These are phyloP conservation scores for Metschnikowia noctiluminum DNA, from an alignment of 805 yeast species.

Conservation along the genomic window DNA sequence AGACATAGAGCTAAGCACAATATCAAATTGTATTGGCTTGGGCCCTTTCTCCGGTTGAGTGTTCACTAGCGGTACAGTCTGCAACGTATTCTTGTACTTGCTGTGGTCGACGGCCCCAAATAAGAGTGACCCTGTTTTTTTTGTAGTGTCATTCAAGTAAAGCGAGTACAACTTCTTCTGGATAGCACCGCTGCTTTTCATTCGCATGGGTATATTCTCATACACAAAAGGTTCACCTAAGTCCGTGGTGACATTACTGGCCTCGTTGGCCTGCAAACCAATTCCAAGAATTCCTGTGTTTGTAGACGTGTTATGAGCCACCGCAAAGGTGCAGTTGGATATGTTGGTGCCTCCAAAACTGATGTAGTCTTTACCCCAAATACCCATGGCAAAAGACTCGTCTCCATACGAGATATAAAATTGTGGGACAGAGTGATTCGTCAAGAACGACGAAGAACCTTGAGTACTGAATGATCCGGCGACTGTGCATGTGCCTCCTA, in stretches of 20 bases:
- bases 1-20: constrained; percentile 43
- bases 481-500: constrained; percentile 32
- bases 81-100: constrained; percentile 25
- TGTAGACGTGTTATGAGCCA: constrained; percentile 63
- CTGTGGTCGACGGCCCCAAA: constrained; percentile 44
- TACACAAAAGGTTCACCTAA: constrained; percentile 32
- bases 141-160: constrained; percentile 43
- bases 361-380: constrained; percentile 62
- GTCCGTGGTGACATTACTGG: constrained; percentile 7
- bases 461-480: constrained; percentile 48
- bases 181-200: constrained; percentile 58
- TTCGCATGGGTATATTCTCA: constrained; percentile 61
- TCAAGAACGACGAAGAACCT: constrained; percentile 35
- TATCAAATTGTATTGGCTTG: constrained; percentile 44
- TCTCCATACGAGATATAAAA: constrained; percentile 50
- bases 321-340: constrained; percentile 66
- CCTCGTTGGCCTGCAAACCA: constrained; percentile 64
- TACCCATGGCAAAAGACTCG: constrained; percentile 43
- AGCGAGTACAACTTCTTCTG: constrained; percentile 57
- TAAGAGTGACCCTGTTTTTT: constrained; percentile 30
- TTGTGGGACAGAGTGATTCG: constrained; percentile 36
- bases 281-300: constrained; percentile 70
- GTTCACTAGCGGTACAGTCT: constrained; percentile 46
- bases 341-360: constrained; percentile 40
- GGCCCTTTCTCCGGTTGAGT: constrained; percentile 4